Evolutionary conservation across 768 basidiomycete species (phyloP).

Genomic region (Omphalotus guepiniiformis): DNA sequence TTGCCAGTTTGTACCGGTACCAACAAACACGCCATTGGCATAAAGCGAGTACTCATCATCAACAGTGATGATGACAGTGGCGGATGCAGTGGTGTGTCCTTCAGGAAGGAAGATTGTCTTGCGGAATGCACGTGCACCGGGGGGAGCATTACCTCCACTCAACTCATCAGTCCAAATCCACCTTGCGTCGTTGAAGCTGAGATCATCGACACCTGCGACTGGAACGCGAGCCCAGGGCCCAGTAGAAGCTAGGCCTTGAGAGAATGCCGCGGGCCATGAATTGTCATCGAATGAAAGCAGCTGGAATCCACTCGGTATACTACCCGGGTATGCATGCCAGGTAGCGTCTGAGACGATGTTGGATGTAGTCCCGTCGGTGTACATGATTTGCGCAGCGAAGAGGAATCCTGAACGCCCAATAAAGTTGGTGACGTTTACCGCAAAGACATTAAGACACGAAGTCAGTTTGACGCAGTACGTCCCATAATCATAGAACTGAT

Average conservation of each 20-base stretch:
- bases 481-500: conserved; percentile 14
- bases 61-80: conserved; percentile 20
- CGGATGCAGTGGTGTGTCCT: conserved; percentile 21
- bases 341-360: conserved; percentile 18
- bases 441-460: conserved; percentile 19
- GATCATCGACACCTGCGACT: conserved; percentile 13
- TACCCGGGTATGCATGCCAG: conserved; percentile 18
- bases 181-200: conserved; percentile 16
- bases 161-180: conserved; percentile 27
- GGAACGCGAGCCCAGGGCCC: conserved; percentile 24
- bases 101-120: conserved; percentile 17
- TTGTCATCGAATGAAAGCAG: conserved; percentile 17
- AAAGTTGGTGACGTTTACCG: conserved; percentile 24
- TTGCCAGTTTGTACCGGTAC: conserved; percentile 6
- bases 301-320: conserved; percentile 22
- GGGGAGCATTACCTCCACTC: conserved; percentile 7
- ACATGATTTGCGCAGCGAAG: conserved; percentile 20
- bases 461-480: conserved; percentile 17
- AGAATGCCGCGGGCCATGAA: conserved; percentile 17
- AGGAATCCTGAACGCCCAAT: conserved; percentile 25
- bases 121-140: conserved; percentile 24
- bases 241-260: conserved; percentile 19
- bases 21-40: conserved; percentile 22
- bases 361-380: conserved; percentile 23
- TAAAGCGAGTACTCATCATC: conserved; percentile 26